These are phyloP conservation scores for Streptanthus diversifolius DNA, from an alignment of 345 rosid species.

Conservation along the genomic window DNA sequence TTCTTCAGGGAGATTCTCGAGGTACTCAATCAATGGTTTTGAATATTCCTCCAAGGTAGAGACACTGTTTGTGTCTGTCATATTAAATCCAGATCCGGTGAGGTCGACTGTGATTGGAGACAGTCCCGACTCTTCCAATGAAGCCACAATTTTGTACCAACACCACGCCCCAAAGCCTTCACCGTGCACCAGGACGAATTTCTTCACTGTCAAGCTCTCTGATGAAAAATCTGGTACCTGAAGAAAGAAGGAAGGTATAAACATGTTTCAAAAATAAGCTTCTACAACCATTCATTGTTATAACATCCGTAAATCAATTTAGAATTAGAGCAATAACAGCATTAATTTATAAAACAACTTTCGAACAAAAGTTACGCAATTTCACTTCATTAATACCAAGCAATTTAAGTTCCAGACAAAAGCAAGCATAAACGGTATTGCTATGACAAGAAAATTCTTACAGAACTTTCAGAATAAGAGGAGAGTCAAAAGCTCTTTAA, in stretches of 20 bases:
- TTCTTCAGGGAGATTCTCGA: conserved; percentile 68
- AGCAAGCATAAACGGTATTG: not conserved
- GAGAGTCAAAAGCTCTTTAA: not conserved
- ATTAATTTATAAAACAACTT: conserved; percentile 8
- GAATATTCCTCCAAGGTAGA: conserved; percentile 76
- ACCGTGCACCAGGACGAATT: conserved; percentile 71
- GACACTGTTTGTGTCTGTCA: conserved; percentile 62
- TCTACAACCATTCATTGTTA: not conserved
- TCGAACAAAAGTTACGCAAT: not conserved
- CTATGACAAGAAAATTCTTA: not conserved
- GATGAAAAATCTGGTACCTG: conserved; percentile 65
- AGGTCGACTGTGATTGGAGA: conserved; percentile 73
- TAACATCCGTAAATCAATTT: not conserved
- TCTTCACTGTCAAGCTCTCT: conserved; percentile 61
- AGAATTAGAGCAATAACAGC: not conserved
- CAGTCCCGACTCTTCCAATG: conserved; percentile 79
- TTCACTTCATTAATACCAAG: too few relatives aligned
- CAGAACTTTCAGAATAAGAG: not conserved
- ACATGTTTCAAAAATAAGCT: not conserved
- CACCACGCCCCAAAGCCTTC: conserved; percentile 99
- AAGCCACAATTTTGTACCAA: conserved; percentile 89
- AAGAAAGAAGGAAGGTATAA: not conserved
- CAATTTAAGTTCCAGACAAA: too few relatives aligned
- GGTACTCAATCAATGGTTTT: conserved; percentile 61
- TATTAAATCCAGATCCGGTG: conserved; percentile 78